These are phyloP conservation scores for Lactarius hatsudake DNA, from an alignment of 768 basidiomycete genomes.

Conservation along the genomic window DNA sequence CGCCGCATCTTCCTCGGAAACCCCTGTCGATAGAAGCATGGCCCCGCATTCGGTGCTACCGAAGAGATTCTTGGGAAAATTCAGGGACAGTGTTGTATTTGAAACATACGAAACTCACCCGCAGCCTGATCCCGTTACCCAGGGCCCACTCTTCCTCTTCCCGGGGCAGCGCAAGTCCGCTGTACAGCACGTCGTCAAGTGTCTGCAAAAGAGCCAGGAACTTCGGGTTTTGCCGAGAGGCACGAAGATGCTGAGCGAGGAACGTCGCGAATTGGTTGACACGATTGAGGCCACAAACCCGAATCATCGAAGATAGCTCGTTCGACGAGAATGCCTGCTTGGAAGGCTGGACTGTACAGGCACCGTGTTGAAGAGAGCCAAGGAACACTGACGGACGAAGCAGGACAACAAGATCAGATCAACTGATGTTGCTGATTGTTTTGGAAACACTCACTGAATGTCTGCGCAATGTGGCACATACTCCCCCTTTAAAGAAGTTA, in stretches of 20 bases:
- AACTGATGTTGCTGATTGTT: conserved; percentile 2
- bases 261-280: conserved; percentile 73
- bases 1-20: conserved; percentile 45
- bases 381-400: conserved; percentile 53
- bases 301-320: conserved; percentile 72
- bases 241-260: conserved; percentile 60
- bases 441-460: conserved; percentile 54
- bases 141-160: conserved; percentile 76
- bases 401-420: conserved; percentile 31
- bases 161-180: conserved; percentile 57
- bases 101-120: conserved; percentile 42
- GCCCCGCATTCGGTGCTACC: conserved; percentile 80
- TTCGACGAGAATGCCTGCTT: conserved; percentile 60
- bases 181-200: conserved; percentile 64
- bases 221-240: conserved; percentile 56
- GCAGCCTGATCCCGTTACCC: conserved; percentile 59
- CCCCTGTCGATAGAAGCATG: conserved; percentile 61
- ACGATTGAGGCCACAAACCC: conserved; percentile 64
- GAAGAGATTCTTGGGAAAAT: conserved; percentile 60
- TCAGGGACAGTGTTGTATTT: conserved; percentile 28
- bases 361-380: conserved; percentile 67
- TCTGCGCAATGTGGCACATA: conserved; percentile 81
- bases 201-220: conserved; percentile 53
- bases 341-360: conserved; percentile 71
- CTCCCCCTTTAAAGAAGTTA: conserved; percentile 57